Percentiles rank a stretch among this genome's conserved stretches.
These are phyloP conservation scores for Clavispora santaluciae DNA, from an alignment of 805 yeast genomes.

Conservation along the genomic window DNA sequence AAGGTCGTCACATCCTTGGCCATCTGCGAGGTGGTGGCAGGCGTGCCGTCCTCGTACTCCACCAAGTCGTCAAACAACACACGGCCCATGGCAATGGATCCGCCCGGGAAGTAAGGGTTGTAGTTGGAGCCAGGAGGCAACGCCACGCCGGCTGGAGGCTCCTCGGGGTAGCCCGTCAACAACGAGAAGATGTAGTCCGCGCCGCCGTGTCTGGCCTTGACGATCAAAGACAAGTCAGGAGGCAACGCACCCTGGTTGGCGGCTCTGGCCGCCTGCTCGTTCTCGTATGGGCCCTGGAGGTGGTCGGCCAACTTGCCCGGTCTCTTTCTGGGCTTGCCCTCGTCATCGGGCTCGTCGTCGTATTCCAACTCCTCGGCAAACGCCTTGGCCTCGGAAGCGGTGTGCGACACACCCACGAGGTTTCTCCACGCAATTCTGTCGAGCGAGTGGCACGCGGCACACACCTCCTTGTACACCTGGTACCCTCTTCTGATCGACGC, in stretches of 20 bases:
- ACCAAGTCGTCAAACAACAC: conserved; percentile 95
- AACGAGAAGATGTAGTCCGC: conserved; percentile 91
- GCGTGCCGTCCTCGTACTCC: conserved; percentile 98
- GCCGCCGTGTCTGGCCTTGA: conserved; percentile 99
- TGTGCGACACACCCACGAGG: conserved; percentile 93
- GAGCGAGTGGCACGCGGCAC: conserved; percentile 98
- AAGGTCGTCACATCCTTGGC: conserved; percentile 96
- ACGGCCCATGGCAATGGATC: conserved; percentile 98
- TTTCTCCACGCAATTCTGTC: conserved; percentile 98
- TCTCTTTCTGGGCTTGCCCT: conserved; percentile 97
- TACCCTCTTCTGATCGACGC: conserved; percentile 97
- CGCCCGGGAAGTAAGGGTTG: conserved; percentile 99
- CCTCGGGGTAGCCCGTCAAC: conserved; percentile 98
- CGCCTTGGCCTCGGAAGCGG: conserved; percentile 81
- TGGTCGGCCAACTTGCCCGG: conserved; percentile 96
- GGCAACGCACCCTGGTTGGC: conserved; percentile 99
- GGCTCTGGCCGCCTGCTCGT: conserved; percentile 99
- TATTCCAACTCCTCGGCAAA: conserved; percentile 96
- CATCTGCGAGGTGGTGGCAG: conserved; percentile 98
- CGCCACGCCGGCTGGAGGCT: conserved; percentile 94
- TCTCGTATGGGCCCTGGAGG: conserved; percentile 92
- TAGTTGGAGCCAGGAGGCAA: conserved; percentile 94
- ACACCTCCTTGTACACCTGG: conserved; percentile 97
- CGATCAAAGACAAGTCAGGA: conserved; percentile 94
- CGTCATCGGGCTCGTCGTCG: conserved; percentile 93